These are phyloP conservation scores for Amylocarpus encephaloides DNA, from an alignment of 2,329 filamentous ascomycete species.

Conservation along the genomic window DNA sequence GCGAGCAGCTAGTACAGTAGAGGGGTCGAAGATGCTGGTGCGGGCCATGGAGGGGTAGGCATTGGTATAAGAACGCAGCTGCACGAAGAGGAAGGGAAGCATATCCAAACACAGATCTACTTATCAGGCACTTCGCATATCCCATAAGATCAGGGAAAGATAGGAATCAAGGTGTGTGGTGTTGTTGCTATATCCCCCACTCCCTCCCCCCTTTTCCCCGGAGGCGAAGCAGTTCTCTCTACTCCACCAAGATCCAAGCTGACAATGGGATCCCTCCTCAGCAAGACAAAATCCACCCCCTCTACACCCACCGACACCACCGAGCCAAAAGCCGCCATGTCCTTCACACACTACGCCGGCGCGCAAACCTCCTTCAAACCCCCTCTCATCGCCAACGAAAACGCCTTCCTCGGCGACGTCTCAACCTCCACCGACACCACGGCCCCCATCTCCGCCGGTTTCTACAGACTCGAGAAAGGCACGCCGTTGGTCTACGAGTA, in stretches of 20 bases:
- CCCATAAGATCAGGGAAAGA: no score
- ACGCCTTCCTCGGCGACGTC: conserved; percentile 55
- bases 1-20: conserved; percentile 17
- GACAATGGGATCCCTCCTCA: conserved; percentile 30
- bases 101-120: no score
- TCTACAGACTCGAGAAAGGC: conserved; percentile 57
- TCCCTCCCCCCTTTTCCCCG: not conserved
- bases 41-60: not conserved
- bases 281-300: conserved; percentile 24
- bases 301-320: conserved; percentile 1
- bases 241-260: conserved; percentile 10
- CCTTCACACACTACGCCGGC: conserved; percentile 40
- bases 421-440: conserved; percentile 40
- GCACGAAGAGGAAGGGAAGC: no score
- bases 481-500: conserved; percentile 57
- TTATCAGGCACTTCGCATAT: no score
- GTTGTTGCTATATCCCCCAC: not conserved
- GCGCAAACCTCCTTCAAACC: conserved; percentile 52
- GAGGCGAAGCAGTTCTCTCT: not conserved
- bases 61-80: not conserved
- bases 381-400: conserved; percentile 57
- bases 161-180: not conserved
- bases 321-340: conserved; percentile 2
- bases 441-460: conserved; percentile 50
- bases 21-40: conserved; percentile 11